Conservation (phyloP, 768 basidiomycete species). For the Sarcomyxa edulis region DNA sequence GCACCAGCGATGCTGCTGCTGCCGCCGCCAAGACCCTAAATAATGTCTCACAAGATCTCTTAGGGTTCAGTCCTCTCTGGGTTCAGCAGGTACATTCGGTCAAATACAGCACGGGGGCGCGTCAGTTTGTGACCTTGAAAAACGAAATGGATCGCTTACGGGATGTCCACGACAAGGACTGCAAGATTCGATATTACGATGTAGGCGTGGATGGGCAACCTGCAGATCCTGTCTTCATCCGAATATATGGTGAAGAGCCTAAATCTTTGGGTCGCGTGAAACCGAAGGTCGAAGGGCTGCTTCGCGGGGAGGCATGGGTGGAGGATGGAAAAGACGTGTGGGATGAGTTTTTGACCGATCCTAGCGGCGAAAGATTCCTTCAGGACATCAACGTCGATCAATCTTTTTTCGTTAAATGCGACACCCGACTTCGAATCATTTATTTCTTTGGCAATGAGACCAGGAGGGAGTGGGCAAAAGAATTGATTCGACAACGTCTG, state of each 20-base stretch:
- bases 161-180: conserved; percentile 17
- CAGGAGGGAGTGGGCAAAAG: conserved; percentile 24
- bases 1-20: conserved; percentile 26
- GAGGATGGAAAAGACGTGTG: conserved; percentile 30
- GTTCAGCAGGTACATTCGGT: conserved; percentile 35
- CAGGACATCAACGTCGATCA: conserved; percentile 28
- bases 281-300: conserved; percentile 26
- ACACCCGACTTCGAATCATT: conserved; percentile 31
- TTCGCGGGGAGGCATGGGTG: conserved; percentile 32
- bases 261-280: conserved; percentile 31
- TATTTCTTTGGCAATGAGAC: conserved; percentile 32
- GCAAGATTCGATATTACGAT: conserved; percentile 28
- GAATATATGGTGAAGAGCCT: conserved; percentile 30
- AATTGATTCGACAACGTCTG: conserved; percentile 28
- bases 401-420: conserved; percentile 31
- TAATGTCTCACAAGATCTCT: conserved; percentile 23
- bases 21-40: conserved; percentile 23
- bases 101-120: conserved; percentile 28
- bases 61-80: conserved; percentile 30
- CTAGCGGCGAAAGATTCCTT: conserved; percentile 32
- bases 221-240: conserved; percentile 28
- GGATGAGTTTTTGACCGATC: conserved; percentile 43
- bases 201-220: conserved; percentile 9
- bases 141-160: conserved; percentile 29
- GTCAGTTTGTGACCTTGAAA: conserved; percentile 28